phyloP scores from a whole-genome alignment of 2,329 filamentous ascomycete species.

The Verruconis gallopava region DNA sequence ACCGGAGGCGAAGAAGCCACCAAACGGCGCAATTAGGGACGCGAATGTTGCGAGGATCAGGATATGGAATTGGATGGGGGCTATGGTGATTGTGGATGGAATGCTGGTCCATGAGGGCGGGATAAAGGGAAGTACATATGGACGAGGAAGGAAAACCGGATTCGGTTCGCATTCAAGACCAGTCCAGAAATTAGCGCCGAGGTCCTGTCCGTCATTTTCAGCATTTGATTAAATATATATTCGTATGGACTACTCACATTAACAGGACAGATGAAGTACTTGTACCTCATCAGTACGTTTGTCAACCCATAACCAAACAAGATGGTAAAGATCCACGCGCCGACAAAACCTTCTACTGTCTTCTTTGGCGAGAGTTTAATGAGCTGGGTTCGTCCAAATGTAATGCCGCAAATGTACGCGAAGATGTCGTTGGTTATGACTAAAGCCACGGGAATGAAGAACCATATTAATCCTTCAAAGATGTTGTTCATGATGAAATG shows the following conservation, averaged over 20 bases:
- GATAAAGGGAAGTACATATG: constrained; percentile 51
- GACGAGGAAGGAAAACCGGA: constrained; percentile 72
- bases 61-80: constrained; percentile 89
- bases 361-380: constrained; percentile 99
- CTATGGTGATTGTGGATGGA: constrained; percentile 58
- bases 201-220: constrained; percentile 43
- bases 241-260: constrained; percentile 44
- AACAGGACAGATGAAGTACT: constrained; percentile 97
- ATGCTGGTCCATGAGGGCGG: constrained; percentile 47
- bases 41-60: constrained; percentile 85
- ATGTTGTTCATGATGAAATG: constrained; percentile 99
- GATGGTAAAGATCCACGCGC: constrained; percentile 90
- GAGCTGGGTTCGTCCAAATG: constrained; percentile 87
- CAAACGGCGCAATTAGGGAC: constrained; percentile 91
- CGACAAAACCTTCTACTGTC: constrained; percentile 95
- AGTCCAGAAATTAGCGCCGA: constrained; percentile 85
- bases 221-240: too few relatives aligned
- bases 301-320: constrained; percentile 72
- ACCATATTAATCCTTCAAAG: constrained; percentile 99
- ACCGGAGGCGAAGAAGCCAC: constrained; percentile 94
- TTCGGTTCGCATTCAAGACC: constrained; percentile 84
- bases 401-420: constrained; percentile 94
- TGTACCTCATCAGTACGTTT: constrained; percentile 74
- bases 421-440: constrained; percentile 99
- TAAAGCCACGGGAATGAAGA: constrained; percentile 86